Base-by-base conservation (phyloP, 176 grass and related monocot species). In the Oryza longistaminata region DNA sequence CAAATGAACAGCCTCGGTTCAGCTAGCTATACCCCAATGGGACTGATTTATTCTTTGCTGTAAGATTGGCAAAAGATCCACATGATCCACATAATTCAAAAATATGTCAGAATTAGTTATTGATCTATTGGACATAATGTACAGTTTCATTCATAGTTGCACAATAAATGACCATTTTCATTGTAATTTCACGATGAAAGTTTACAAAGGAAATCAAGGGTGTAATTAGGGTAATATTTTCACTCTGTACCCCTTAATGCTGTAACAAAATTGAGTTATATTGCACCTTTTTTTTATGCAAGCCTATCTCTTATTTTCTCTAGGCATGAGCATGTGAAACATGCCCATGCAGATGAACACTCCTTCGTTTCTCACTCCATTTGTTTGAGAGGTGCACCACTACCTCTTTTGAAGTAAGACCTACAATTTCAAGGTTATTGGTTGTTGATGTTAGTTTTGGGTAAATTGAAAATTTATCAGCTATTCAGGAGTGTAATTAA, bases 211-310 rank as follows among this genome's bases (percentile, higher is more conserved):
- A 52, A 52, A 52, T 52, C 49, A 52, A 52, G 49, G 14, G 49
- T 52, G 15, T 52, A 52, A 52, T 52, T 52, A 52, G 64, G 46
- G 62, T 64, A 49, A 68, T 50, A 68, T 68, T 44, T 33, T 27
- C 26, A 49, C 42, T 49, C 42, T 3, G 8, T 67, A 68, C 26
- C 64, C 42, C 37, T 43, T 80, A 21, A 17, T 68, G 24, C 0
- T 49, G 22, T 79, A 9, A 14, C 43, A 45, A 40, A 79, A 31
- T 2, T 4, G 44, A 48, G 27, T 80, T 6, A 19, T 64, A 81
- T 75, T 68, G 25, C 78, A 55, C 43, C 45, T 60, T 81, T 25
- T 43, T 43, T 21, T 67, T 27, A 58, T 15, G 64, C 70, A 81
- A 68, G 48, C 8, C 27, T 68, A 17, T 69, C 16, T 52, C 19